phyloP scores from a whole-genome alignment of 345 rosid species.

The Acer negundo region DNA sequence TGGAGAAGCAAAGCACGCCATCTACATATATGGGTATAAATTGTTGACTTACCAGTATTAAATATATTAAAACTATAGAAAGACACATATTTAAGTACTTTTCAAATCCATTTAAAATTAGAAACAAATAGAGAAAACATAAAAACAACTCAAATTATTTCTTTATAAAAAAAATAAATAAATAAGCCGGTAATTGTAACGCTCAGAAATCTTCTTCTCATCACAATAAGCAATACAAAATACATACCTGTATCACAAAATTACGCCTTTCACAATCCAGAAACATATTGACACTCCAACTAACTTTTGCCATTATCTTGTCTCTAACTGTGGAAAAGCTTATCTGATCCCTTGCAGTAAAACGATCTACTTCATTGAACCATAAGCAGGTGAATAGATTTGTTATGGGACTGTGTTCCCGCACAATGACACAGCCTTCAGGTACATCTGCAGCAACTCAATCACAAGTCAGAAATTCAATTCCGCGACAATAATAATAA shows the following conservation, averaged over 20 bases:
- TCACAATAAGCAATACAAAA: constrained; percentile 6
- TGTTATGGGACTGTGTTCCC: constrained; percentile 78
- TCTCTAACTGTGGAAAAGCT: constrained; percentile 90
- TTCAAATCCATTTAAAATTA: not conserved
- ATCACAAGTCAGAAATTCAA: constrained; percentile 16
- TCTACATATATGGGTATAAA: not conserved
- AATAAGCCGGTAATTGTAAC: not conserved
- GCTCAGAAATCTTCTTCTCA: not conserved
- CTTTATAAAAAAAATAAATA: not conserved
- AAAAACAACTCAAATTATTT: not conserved
- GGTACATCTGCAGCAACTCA: constrained; percentile 74
- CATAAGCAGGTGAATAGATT: constrained; percentile 87
- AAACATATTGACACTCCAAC: constrained; percentile 80
- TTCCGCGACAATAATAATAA: not conserved
- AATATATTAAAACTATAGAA: not conserved
- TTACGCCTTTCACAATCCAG: constrained; percentile 93
- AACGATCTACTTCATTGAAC: constrained; percentile 94
- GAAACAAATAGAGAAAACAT: not conserved
- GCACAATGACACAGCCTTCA: constrained; percentile 88
- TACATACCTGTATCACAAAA: constrained; percentile 80
- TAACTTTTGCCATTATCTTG: constrained; percentile 64
- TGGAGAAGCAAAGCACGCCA: no score
- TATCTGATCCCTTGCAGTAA: constrained; percentile 88
- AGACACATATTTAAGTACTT: not conserved
- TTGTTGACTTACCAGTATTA: not conserved